A percentile compares a stretch with the other conserved stretches of the same genome.
phyloP scores from a whole-genome alignment of 495 filamentous ascomycete species.

The Amniculicola lignicola region DNA sequence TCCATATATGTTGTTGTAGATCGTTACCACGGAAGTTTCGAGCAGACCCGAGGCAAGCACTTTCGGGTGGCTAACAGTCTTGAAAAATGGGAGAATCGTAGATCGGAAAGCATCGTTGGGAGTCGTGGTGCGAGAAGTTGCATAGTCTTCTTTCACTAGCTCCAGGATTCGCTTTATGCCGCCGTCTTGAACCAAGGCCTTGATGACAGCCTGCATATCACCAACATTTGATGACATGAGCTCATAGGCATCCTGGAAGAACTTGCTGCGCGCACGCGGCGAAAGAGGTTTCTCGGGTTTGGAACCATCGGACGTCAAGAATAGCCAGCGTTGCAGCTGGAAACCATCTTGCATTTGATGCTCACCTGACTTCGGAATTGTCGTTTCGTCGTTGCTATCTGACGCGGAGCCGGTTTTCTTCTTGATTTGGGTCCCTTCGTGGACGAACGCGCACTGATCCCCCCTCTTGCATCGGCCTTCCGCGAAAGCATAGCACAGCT shows the following conservation, averaged over 20 bases:
- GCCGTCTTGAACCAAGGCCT: constrained; percentile 20
- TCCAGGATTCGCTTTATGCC: constrained; percentile 14
- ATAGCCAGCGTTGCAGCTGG: constrained; percentile 1
- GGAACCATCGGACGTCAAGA: not conserved
- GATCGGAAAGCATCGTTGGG: constrained; percentile 2
- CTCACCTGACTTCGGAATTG: too few relatives aligned
- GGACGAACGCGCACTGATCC: too few relatives aligned
- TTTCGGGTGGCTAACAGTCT: constrained; percentile 50
- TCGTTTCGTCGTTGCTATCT: too few relatives aligned
- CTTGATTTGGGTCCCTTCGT: too few relatives aligned
- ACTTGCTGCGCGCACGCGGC: not conserved
- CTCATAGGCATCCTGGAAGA: constrained; percentile 15
- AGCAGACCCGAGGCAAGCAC: constrained; percentile 54
- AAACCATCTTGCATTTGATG: too few relatives aligned
- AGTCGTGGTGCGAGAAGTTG: not conserved
- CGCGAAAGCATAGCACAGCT: not conserved
- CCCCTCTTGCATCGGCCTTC: too few relatives aligned
- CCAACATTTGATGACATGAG: not conserved
- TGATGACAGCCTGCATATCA: constrained; percentile 20
- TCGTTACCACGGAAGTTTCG: constrained; percentile 53
- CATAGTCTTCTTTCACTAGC: constrained; percentile 16
- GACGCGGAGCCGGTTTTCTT: too few relatives aligned
- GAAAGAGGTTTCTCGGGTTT: not conserved
- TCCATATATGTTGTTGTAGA: constrained; percentile 58
- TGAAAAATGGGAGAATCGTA: constrained; percentile 60